Conservation (phyloP, 139 green algal species). For the Closterium sp. region DNA sequence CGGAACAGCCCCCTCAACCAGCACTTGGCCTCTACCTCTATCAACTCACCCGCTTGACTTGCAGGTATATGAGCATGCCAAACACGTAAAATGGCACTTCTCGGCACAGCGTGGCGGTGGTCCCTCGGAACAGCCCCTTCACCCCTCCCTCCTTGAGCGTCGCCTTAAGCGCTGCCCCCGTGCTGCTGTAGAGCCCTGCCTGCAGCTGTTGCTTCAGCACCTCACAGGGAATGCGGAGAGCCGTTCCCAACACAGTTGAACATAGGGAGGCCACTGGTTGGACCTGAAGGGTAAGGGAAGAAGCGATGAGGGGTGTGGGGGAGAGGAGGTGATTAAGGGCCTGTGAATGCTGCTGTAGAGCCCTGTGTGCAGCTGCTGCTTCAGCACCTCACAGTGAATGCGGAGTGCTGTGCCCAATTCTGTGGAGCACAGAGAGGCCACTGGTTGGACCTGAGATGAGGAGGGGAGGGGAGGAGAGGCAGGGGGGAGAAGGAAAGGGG, state of each 20-base stretch:
- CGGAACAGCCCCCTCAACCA: too few species aligned
- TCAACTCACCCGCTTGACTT: conserved; percentile 61
- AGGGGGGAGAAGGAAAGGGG: too few species aligned
- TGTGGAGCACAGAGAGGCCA: conserved; percentile 62
- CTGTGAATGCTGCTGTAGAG: too few species aligned
- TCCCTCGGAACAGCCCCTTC: conserved; percentile 63
- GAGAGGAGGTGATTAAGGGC: conserved; percentile 38
- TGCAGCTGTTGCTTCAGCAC: conserved; percentile 77
- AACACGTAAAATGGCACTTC: conserved; percentile 76
- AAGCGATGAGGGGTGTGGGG: too few species aligned
- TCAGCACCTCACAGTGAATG: too few species aligned
- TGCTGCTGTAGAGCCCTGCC: conserved; percentile 61
- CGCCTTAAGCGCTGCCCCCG: conserved; percentile 44
- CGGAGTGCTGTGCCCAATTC: conserved; percentile 62
- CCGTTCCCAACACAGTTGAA: conserved; percentile 64
- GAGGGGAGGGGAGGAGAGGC: too few species aligned
- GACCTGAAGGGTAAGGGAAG: conserved; percentile 44
- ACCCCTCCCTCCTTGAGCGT: conserved; percentile 53
- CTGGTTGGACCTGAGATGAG: conserved; percentile 62
- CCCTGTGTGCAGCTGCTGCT: too few species aligned
- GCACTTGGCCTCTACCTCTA: background rate
- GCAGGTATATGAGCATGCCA: conserved; percentile 69
- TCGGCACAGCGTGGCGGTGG: conserved; percentile 56
- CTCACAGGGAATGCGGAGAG: conserved; percentile 59
- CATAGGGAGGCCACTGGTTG: conserved; percentile 62